phyloP scores from a whole-genome alignment of 2,329 filamentous ascomycete species.

The Apiospora rasikravindrae region DNA sequence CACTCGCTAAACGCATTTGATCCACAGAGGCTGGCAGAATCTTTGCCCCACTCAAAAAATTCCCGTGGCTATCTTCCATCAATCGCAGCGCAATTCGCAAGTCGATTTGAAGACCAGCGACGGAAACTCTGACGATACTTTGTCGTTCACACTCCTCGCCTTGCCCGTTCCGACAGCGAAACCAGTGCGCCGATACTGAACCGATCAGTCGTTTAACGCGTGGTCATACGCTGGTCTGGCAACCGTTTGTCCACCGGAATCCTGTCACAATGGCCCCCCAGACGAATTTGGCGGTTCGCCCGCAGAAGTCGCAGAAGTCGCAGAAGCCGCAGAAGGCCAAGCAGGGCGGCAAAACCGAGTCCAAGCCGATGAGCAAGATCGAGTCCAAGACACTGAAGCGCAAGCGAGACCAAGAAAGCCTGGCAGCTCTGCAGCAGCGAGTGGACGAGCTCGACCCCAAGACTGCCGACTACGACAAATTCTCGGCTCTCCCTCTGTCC shows the following conservation, averaged over 20 bases:
- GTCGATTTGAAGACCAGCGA: not conserved
- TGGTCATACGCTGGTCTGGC: not conserved
- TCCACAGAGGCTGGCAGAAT: not conserved
- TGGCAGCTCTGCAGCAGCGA: slow-evolving; percentile 44
- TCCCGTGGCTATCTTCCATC: slow-evolving; percentile 10
- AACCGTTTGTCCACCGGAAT: not conserved
- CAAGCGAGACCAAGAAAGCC: slow-evolving; percentile 47
- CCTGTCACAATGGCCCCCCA: not conserved
- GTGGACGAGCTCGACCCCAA: slow-evolving; percentile 61
- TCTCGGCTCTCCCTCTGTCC: slow-evolving; percentile 86
- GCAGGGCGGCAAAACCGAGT: not conserved
- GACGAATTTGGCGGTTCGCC: not conserved
- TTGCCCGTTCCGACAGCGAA: not conserved
- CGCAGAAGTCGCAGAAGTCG: slow-evolving; percentile 29
- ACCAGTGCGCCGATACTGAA: not conserved
- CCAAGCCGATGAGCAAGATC: slow-evolving; percentile 26
- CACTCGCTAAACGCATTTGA: not conserved
- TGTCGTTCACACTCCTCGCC: not conserved
- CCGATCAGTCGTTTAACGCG: not conserved
- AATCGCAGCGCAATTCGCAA: not conserved
- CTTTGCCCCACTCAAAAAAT: slow-evolving; percentile 10
- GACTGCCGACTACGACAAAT: slow-evolving; percentile 65
- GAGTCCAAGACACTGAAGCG: slow-evolving; percentile 45
- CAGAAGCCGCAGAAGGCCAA: slow-evolving; percentile 39
- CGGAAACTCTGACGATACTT: not conserved